A percentile compares a stretch with the other conserved stretches of the same genome.
Evolutionary conservation across 2,329 filamentous ascomycete genomes (phyloP).

Genomic region (Epichloe glyceriae): DNA sequence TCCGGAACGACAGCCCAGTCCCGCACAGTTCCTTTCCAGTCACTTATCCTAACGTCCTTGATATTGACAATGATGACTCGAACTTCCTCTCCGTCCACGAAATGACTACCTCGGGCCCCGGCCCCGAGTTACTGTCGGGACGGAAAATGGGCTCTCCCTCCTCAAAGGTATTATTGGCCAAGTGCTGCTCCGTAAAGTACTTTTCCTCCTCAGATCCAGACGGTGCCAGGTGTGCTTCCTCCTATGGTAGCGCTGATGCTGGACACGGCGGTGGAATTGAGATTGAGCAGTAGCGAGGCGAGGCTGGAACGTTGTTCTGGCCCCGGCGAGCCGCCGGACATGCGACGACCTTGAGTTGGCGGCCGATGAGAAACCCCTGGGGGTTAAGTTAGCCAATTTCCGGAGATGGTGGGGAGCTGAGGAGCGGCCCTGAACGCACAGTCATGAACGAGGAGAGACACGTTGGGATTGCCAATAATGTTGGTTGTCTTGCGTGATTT

Average conservation of each 20-base stretch:
- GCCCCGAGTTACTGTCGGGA: constrained; percentile 24
- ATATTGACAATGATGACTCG: constrained; percentile 79
- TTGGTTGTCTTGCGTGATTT: constrained; percentile 71
- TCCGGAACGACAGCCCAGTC: constrained; percentile 51
- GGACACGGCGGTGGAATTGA: constrained; percentile 79
- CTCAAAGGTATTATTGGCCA: constrained; percentile 86
- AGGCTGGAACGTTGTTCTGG: constrained; percentile 59
- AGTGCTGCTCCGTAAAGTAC: constrained; percentile 71
- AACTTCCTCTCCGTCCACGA: constrained; percentile 72
- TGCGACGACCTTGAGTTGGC: constrained; percentile 51
- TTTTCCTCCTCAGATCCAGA: constrained; percentile 66
- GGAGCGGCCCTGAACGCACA: constrained; percentile 30
- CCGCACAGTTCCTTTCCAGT: constrained; percentile 87
- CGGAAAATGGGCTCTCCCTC: constrained; percentile 27
- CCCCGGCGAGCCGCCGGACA: constrained; percentile 48
- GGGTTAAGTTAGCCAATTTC: background rate
- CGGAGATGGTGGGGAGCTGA: background rate
- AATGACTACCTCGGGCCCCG: constrained; percentile 47
- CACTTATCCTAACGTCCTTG: constrained; percentile 73
- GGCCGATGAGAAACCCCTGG: constrained; percentile 80
- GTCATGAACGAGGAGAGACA: constrained; percentile 93
- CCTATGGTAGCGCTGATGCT: constrained; percentile 91
- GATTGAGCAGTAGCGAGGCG: constrained; percentile 70
- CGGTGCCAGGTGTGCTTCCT: constrained; percentile 61
- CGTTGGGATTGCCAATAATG: constrained; percentile 69